A percentile compares a stretch with the other conserved stretches of the same genome.
phyloP scores from a whole-genome alignment of 352 stramenopile species.

The Phytophthora syringae region DNA sequence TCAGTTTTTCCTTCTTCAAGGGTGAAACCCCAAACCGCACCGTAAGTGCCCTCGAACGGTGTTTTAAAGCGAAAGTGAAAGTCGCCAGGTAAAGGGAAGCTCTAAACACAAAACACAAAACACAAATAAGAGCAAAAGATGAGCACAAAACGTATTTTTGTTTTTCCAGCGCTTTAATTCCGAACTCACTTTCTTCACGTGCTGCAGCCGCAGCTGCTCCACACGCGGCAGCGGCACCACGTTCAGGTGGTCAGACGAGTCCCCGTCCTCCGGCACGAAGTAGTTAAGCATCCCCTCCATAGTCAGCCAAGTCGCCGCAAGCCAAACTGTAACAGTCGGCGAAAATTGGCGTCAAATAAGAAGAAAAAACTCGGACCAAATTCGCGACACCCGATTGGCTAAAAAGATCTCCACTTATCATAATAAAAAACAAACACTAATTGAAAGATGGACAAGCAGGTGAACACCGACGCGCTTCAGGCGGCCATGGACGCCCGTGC shows the following conservation, averaged over 20 bases:
- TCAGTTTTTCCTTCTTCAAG: constrained; percentile 15
- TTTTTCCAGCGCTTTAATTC: not conserved
- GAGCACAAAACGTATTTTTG: not conserved
- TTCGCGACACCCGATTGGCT: not conserved
- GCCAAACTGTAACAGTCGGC: no score
- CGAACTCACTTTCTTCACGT: constrained; percentile 78
- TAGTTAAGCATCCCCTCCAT: constrained; percentile 91
- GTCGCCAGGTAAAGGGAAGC: constrained; percentile 76
- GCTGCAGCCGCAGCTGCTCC: constrained; percentile 72
- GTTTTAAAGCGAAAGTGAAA: constrained; percentile 91
- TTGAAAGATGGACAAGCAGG: constrained; percentile 32
- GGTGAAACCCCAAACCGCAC: constrained; percentile 30
- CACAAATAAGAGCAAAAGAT: constrained; percentile 7
- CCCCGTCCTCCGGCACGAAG: constrained; percentile 86
- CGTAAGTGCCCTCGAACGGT: constrained; percentile 85
- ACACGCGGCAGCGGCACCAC: constrained; percentile 83
- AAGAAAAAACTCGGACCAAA: not conserved
- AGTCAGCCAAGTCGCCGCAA: no score
- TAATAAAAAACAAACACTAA: no score
- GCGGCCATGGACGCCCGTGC: constrained; percentile 39
- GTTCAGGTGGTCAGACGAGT: constrained; percentile 87
- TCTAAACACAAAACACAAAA: constrained; percentile 33
- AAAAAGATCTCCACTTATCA: not conserved
- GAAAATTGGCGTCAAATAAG: not conserved
- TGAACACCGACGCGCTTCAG: constrained; percentile 48